Evolutionary conservation across 495 filamentous ascomycete genomes (phyloP), one percentile per base, ranked within the genome.

Genomic region (Penicillium chermesinum): DNA sequence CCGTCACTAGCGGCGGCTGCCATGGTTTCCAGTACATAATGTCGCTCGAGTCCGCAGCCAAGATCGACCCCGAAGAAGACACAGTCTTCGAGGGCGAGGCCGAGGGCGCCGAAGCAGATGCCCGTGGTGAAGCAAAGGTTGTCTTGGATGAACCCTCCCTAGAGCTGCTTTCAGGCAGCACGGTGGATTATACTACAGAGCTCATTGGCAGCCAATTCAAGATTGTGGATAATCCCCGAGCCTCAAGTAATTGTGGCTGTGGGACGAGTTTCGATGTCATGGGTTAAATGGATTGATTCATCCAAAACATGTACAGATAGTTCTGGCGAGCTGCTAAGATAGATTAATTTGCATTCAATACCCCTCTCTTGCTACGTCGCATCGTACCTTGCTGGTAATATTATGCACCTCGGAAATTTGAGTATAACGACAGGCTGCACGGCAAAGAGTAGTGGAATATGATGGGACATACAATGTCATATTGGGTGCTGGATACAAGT

Each of bases 11-110:
- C 38, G 93, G 93, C 49, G 93, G 93, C 30, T 98, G 93, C 67
- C 94, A 98, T 70, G 93, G 93, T 15, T 97, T 98, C 69, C 93
- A 98, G 66, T 98, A 96, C 59, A 75, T 94, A 20, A 95, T 98
- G 86, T 86, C 85, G 5, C 78, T 96, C 5, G 84, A 87, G 17
- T 81, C 78, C 1, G 70, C 65, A 1, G 54, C 70, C 18, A 75
- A 78, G 44, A 65, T 84, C 18, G 78, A 85, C 37, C 46, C 71
- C 1, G 83, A 88, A 38, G 91, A 95, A 55, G 94, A 97, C 67
- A 94, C 77, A 0, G 54, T 80, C 14, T 80, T 81, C 47, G 70
- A 78, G 47, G 65, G 69, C 16, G 58, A 67, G 19, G 41, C 51
- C 4, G 58, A 61, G 2, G 55, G 55, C 17, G 48, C 50, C 12